These are phyloP conservation scores for Blastobotrys ciferrii DNA, from an alignment of 1,139 yeast species.

Conservation along the genomic window DNA sequence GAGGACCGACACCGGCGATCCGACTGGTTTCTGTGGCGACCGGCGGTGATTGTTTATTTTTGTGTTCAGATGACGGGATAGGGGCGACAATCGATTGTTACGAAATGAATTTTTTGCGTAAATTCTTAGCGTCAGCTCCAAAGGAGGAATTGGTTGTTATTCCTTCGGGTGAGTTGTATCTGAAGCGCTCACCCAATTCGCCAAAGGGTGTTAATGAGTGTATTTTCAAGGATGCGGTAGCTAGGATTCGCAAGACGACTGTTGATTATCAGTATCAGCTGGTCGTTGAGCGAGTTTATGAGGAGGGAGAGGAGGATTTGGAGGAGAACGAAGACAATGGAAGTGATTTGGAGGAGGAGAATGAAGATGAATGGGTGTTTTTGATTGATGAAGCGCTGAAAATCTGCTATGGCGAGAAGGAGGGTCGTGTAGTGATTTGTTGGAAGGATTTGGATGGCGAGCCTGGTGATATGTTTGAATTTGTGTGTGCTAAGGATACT, in stretches of 20 bases:
- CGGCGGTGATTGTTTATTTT: background rate
- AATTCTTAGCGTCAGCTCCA: conserved; percentile 59
- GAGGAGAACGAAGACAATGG: conserved; percentile 60
- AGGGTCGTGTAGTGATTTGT: conserved; percentile 53
- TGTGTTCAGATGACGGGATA: no score
- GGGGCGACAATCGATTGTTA: background rate
- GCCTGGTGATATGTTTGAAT: conserved; percentile 81
- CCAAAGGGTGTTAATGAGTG: conserved; percentile 90
- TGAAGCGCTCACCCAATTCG: conserved; percentile 70
- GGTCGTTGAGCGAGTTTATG: conserved; percentile 65
- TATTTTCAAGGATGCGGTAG: conserved; percentile 71
- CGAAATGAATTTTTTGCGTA: conserved; percentile 73
- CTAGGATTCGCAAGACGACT: conserved; percentile 67
- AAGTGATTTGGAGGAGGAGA: conserved; percentile 48
- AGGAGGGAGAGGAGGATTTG: conserved; percentile 60
- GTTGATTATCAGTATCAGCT: conserved; percentile 68
- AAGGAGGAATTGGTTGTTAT: conserved; percentile 69
- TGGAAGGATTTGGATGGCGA: conserved; percentile 89
- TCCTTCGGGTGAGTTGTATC: conserved; percentile 76
- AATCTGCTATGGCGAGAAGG: conserved; percentile 46
- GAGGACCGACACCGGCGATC: no score
- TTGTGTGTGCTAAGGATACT: conserved; percentile 65
- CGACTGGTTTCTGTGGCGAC: background rate
- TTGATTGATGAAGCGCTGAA: conserved; percentile 61
- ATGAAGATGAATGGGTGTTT: conserved; percentile 64